Evolutionary conservation across 805 yeast genomes (phyloP).

Genomic region (Metahyphopichia silvanorum): DNA sequence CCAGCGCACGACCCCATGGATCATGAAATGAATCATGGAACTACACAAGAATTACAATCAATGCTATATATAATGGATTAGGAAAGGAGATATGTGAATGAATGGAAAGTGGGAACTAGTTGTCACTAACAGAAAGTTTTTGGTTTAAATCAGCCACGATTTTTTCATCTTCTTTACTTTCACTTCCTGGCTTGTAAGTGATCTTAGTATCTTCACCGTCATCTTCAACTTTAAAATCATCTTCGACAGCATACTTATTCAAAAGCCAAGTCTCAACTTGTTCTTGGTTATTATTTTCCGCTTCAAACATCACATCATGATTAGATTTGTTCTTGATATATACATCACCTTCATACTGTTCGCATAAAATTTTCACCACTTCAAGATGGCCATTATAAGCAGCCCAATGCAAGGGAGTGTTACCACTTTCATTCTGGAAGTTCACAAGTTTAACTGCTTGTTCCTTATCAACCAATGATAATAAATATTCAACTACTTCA

Average conservation of each 20-base stretch:
- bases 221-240: constrained; percentile 44
- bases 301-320: constrained; percentile 86
- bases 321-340: constrained; percentile 68
- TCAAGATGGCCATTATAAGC: constrained; percentile 80
- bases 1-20: too few species aligned
- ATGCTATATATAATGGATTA: too few species aligned
- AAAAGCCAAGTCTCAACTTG: constrained; percentile 78
- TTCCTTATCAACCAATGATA: constrained; percentile 44
- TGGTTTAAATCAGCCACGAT: constrained; percentile 5
- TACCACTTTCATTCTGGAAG: constrained; percentile 70
- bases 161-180: constrained; percentile 40
- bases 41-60: too few species aligned
- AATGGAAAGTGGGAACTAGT: constrained; percentile 1
- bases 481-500: constrained; percentile 59
- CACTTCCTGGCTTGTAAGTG: constrained; percentile 41
- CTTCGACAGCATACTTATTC: constrained; percentile 66
- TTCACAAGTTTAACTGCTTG: constrained; percentile 37
- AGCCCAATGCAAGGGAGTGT: constrained; percentile 97
- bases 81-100: too few species aligned
- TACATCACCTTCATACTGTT: constrained; percentile 76
- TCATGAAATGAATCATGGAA: too few species aligned
- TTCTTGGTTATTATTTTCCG: constrained; percentile 73
- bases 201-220: constrained; percentile 39
- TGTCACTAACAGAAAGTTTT: neutral
- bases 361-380: constrained; percentile 67